These are phyloP conservation scores for Blastocystis sp. DNA, from an alignment of 352 stramenopile genomes.

Conservation along the genomic window DNA sequence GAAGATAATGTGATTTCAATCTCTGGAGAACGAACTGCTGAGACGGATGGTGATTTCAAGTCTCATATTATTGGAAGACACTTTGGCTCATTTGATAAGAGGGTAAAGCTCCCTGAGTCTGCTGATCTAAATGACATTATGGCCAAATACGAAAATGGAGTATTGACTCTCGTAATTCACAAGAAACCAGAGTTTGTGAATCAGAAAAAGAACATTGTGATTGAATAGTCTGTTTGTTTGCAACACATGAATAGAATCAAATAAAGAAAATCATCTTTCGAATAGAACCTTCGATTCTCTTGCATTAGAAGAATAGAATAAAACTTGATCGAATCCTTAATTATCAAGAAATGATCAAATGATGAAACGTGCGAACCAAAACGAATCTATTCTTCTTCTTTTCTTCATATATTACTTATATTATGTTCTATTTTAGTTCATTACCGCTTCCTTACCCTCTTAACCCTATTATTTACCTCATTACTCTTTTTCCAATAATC, in stretches of 20 bases:
- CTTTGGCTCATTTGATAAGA: neutral
- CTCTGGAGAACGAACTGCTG: constrained; percentile 1
- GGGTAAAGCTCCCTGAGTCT: neutral
- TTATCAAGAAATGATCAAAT: neutral
- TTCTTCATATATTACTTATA: neutral
- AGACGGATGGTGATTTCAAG: neutral
- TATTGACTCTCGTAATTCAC: neutral
- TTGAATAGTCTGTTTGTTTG: neutral
- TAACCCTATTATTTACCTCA: neutral
- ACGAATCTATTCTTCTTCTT: neutral
- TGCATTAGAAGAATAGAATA: too few species aligned
- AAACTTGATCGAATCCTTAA: neutral
- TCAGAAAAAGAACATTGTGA: constrained; percentile 18
- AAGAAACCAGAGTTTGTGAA: constrained; percentile 21
- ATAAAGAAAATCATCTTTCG: neutral
- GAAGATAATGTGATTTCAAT: constrained; percentile 41
- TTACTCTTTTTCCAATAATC: neutral
- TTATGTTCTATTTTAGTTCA: neutral
- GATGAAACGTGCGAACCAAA: neutral
- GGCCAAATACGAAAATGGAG: constrained; percentile 40
- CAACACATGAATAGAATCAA: neutral
- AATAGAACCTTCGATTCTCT: neutral
- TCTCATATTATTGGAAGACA: neutral
- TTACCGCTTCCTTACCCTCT: neutral
- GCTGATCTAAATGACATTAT: constrained; percentile 1